Percentiles rank a stretch among this genome's conserved stretches.
phyloP scores from a whole-genome alignment of 169 alveolate genomes.

The Perkinsus chesapeaki region DNA sequence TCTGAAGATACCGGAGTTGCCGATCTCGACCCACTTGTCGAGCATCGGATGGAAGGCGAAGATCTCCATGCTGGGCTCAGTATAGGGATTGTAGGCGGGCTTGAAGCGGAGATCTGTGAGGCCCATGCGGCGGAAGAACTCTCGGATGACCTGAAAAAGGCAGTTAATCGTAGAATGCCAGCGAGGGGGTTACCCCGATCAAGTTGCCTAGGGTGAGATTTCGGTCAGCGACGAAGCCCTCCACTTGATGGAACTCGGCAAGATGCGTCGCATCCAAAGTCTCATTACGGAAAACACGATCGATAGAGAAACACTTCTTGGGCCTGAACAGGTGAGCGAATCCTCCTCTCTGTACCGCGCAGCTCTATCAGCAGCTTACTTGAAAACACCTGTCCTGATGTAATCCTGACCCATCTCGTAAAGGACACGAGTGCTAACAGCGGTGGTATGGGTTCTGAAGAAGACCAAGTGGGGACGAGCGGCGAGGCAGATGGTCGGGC shows the following conservation, averaged over 20 bases:
- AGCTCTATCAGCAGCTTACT: neutral
- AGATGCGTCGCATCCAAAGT: slow-evolving; percentile 97
- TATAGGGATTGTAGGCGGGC: slow-evolving; percentile 99
- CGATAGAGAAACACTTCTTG: slow-evolving; percentile 93
- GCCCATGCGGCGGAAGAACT: slow-evolving; percentile 50
- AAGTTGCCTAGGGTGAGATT: slow-evolving; percentile 79
- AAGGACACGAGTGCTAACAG: slow-evolving; percentile 90
- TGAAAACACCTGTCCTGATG: slow-evolving; percentile 18
- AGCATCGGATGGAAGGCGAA: slow-evolving; percentile 93
- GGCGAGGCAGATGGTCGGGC: slow-evolving; percentile 17
- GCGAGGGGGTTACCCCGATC: slow-evolving; percentile 62
- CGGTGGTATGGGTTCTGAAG: slow-evolving; percentile 99
- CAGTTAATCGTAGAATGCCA: slow-evolving; percentile 64
- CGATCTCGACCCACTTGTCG: slow-evolving; percentile 96
- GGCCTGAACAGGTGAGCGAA: slow-evolving; percentile 49
- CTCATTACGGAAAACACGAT: slow-evolving; percentile 98
- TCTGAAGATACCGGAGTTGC: slow-evolving; percentile 98
- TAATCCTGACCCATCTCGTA: slow-evolving; percentile 83
- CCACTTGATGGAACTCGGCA: slow-evolving; percentile 98
- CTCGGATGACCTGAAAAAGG: slow-evolving; percentile 62
- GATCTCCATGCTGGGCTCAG: slow-evolving; percentile 99
- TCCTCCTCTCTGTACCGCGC: neutral
- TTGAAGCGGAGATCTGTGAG: slow-evolving; percentile 73
- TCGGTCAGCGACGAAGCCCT: slow-evolving; percentile 85
- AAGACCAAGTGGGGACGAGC: neutral